phyloP scores from a whole-genome alignment of 441 rosid species.

The Euphorbia celastroides region DNA sequence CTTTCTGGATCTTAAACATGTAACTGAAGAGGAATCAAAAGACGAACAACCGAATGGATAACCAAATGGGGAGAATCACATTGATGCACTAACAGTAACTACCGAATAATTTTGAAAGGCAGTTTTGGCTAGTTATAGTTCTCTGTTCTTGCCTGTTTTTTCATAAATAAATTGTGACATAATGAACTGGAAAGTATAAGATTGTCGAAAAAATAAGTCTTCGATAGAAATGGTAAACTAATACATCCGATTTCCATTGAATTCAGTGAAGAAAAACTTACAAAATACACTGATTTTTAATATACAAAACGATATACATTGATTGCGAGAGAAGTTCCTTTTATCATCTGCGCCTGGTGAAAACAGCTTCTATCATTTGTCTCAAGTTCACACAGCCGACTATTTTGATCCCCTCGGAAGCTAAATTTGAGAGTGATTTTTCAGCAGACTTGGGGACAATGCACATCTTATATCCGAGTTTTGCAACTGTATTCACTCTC shows the following conservation, averaged over 20 bases:
- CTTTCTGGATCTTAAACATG: constrained; percentile 38
- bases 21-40: constrained; percentile 15
- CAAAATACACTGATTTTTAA: neutral
- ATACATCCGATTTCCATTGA: too few relatives aligned
- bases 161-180: too few relatives aligned
- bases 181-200: too few relatives aligned
- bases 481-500: constrained; percentile 63
- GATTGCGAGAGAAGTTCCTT: neutral
- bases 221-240: too few relatives aligned
- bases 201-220: too few relatives aligned
- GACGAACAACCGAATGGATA: constrained; percentile 17
- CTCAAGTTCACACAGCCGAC: constrained; percentile 68
- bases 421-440: constrained; percentile 35
- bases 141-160: too few relatives aligned
- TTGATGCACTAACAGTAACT: neutral
- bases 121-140: too few relatives aligned
- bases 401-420: constrained; percentile 38
- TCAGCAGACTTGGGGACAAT: constrained; percentile 60
- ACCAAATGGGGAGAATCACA: neutral
- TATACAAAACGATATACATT: neutral
- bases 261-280: neutral
- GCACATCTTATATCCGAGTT: constrained; percentile 72
- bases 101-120: too few relatives aligned
- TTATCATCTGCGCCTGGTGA: constrained; percentile 19
- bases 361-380: constrained; percentile 59